Evolutionary conservation across 305 asterid genomes (phyloP).

Genomic region (Fraxinus velutina): DNA sequence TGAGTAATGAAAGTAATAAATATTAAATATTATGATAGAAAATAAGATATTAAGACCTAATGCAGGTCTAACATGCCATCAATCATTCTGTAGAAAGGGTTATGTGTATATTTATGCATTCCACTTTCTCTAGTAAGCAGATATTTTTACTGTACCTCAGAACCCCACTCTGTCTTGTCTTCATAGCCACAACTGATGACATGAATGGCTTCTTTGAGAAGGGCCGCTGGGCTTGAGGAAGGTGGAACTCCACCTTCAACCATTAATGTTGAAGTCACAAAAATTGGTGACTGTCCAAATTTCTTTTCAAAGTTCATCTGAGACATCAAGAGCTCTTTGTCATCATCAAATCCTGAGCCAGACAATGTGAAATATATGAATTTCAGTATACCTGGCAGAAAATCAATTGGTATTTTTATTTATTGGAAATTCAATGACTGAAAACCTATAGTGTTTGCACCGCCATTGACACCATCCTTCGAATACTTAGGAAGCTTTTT

Average conservation of each 20-base stretch:
- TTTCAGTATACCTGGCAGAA: background rate
- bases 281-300: slow-evolving; percentile 87
- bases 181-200: slow-evolving; percentile 96
- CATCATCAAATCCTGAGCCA: slow-evolving; percentile 66
- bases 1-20: background rate
- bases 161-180: slow-evolving; percentile 96
- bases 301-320: slow-evolving; percentile 95
- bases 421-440: slow-evolving; percentile 11
- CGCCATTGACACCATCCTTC: slow-evolving; percentile 47
- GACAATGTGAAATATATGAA: slow-evolving; percentile 3
- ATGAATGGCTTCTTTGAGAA: slow-evolving; percentile 91
- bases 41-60: background rate
- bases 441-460: slow-evolving; percentile 55
- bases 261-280: slow-evolving; percentile 91
- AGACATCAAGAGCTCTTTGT: slow-evolving; percentile 72
- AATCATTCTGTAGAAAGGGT: background rate
- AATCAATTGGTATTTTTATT: slow-evolving; percentile 11
- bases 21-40: background rate
- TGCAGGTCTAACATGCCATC: background rate
- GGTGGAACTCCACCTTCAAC: slow-evolving; percentile 97
- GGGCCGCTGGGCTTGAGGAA: slow-evolving; percentile 92
- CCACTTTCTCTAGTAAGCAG: background rate
- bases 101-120: background rate
- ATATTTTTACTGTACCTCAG: slow-evolving; percentile 47
- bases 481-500: slow-evolving; percentile 61